Evolutionary conservation across 352 stramenopile genomes (phyloP).

Genomic region (Globisporangium nodosum): DNA sequence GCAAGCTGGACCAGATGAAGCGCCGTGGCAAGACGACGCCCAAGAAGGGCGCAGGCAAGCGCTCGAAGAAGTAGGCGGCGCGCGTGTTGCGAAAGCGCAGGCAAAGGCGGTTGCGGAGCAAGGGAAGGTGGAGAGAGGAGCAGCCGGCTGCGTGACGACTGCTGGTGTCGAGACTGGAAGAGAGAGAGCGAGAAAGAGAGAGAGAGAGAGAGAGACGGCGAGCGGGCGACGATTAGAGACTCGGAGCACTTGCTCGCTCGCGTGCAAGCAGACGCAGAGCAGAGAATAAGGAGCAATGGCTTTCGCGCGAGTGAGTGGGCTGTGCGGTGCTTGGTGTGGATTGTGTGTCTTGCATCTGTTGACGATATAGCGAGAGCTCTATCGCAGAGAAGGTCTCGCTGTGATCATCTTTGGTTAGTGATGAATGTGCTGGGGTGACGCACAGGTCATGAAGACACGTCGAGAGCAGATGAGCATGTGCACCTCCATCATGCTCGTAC

Average conservation of each 20-base stretch:
- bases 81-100: neutral
- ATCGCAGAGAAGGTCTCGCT: no score
- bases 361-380: no score
- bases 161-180: no score
- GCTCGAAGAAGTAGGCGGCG: slow-evolving; percentile 68
- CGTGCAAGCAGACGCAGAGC: neutral
- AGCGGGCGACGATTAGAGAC: neutral
- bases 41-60: slow-evolving; percentile 87
- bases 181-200: no score
- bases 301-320: neutral
- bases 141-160: neutral
- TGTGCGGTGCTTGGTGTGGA: neutral
- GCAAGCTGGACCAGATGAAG: slow-evolving; percentile 83
- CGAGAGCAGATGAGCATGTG: no score
- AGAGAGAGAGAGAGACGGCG: no score
- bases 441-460: no score
- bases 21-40: slow-evolving; percentile 79
- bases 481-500: no score
- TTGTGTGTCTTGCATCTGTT: no score
- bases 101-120: neutral
- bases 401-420: no score
- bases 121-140: neutral
- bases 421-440: no score
- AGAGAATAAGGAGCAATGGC: neutral
- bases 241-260: neutral